Evolutionary conservation across 352 stramenopile species (phyloP).

Genomic region (Phytopythium oedochilum): DNA sequence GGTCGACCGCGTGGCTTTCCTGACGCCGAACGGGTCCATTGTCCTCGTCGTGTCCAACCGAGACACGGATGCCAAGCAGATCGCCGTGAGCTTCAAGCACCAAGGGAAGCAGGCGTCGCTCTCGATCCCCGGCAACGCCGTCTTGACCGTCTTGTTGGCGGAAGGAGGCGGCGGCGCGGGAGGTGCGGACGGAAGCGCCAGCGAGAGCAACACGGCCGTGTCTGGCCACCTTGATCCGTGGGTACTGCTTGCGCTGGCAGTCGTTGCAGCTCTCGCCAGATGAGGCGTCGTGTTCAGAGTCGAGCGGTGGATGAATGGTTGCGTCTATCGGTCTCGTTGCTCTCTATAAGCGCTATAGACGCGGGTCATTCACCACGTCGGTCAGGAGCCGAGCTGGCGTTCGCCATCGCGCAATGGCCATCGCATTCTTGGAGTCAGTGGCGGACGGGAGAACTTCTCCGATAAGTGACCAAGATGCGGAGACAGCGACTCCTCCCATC

Average conservation of each 20-base stretch:
- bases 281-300: not conserved
- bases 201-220: not conserved
- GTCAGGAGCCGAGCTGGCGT: too few species aligned
- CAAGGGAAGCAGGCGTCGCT: constrained; percentile 18
- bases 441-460: too few species aligned
- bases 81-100: constrained; percentile 16
- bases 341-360: too few species aligned
- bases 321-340: too few species aligned
- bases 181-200: not conserved
- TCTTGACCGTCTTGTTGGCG: constrained; percentile 25
- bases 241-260: not conserved
- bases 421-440: too few species aligned
- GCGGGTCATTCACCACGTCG: too few species aligned
- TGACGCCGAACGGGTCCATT: constrained; percentile 22
- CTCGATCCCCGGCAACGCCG: constrained; percentile 19
- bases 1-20: constrained; percentile 29
- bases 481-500: too few species aligned
- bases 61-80: constrained; percentile 17
- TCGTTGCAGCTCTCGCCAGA: not conserved
- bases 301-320: not conserved
- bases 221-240: not conserved
- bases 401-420: too few species aligned
- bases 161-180: not conserved
- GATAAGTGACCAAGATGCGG: too few species aligned
- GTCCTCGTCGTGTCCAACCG: constrained; percentile 38